A percentile compares a stretch with the other conserved stretches of the same genome.
Evolutionary conservation across 1,284 basidiomycete genomes (phyloP).

Genomic region (Ustilago xerochloae): DNA sequence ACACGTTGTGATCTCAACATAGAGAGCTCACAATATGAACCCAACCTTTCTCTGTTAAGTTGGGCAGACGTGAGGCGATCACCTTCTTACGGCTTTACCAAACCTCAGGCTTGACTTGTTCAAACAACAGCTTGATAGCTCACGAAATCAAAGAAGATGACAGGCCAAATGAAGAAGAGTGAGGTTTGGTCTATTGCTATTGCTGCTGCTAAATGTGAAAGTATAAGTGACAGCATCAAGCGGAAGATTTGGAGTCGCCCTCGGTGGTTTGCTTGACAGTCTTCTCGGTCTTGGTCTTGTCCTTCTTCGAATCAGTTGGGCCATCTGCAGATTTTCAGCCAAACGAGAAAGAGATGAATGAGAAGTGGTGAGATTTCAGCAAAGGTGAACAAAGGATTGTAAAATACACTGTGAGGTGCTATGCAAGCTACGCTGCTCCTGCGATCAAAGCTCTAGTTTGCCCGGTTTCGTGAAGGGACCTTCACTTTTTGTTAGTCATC

Average conservation of each 20-base stretch:
- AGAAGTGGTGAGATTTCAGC: slow-evolving; percentile 40
- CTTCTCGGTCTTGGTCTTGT: slow-evolving; percentile 4
- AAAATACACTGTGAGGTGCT: slow-evolving; percentile 12
- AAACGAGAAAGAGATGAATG: background rate
- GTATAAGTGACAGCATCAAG: background rate
- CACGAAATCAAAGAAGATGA: background rate
- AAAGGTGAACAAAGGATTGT: slow-evolving; percentile 7
- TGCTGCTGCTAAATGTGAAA: no score
- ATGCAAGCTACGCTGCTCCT: background rate
- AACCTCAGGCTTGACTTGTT: background rate
- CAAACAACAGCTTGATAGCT: background rate
- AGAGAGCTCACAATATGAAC: no score
- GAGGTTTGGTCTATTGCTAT: slow-evolving; percentile 16
- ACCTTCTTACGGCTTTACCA: background rate
- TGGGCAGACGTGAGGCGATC: background rate
- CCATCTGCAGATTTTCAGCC: background rate
- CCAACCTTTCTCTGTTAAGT: background rate
- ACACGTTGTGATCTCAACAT: background rate
- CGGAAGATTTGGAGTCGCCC: slow-evolving; percentile 6
- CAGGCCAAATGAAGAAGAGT: background rate
- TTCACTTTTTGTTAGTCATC: slow-evolving; percentile 25
- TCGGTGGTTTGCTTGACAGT: slow-evolving; percentile 8
- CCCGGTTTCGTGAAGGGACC: no score
- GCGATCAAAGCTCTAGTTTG: background rate
- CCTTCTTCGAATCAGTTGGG: slow-evolving; percentile 6